phyloP scores from a whole-genome alignment of 2,329 filamentous ascomycete species.

The Ceratocystis cubensis region DNA sequence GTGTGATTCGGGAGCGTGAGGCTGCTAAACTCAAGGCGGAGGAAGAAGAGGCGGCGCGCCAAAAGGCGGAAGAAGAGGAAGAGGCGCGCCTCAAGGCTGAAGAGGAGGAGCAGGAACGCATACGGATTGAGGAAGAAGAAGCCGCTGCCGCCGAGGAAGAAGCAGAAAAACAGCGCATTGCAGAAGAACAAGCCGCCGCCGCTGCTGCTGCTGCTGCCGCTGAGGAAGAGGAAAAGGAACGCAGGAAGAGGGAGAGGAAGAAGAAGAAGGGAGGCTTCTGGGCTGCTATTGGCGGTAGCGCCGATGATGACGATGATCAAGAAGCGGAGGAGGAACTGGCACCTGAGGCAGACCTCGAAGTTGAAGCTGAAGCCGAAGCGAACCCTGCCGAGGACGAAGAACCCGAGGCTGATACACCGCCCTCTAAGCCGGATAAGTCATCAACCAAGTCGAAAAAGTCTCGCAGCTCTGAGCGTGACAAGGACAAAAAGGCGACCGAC shows the following conservation, averaged over 20 bases:
- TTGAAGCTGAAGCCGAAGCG: conserved; percentile 24
- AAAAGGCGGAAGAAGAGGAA: conserved; percentile 13
- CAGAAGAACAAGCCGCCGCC: conserved; percentile 20
- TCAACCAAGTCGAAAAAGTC: conserved; percentile 32
- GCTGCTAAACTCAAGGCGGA: conserved; percentile 12
- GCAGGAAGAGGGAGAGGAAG: conserved; percentile 27
- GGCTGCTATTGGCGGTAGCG: conserved; percentile 9
- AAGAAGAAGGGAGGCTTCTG: conserved; percentile 23
- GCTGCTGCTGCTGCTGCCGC: not conserved
- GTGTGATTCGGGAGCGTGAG: conserved; percentile 22
- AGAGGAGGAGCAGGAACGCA: conserved; percentile 15
- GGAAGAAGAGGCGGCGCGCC: conserved; percentile 14
- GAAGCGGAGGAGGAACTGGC: conserved; percentile 22
- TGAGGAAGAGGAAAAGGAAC: conserved; percentile 12
- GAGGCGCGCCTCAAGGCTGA: conserved; percentile 7
- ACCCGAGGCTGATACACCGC: conserved; percentile 23
- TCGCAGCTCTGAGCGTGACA: conserved; percentile 9
- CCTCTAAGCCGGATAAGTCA: conserved; percentile 14
- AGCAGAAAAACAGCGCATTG: conserved; percentile 16
- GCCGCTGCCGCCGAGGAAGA: conserved; percentile 10
- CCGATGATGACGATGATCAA: conserved; percentile 22
- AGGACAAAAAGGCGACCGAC: conserved; percentile 20
- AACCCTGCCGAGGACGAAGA: conserved; percentile 13
- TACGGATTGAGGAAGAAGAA: conserved; percentile 9
- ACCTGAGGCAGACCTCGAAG: conserved; percentile 12